These are phyloP conservation scores for Carpinus viminea DNA, from an alignment of 306 rosid genomes.

Conservation along the genomic window DNA sequence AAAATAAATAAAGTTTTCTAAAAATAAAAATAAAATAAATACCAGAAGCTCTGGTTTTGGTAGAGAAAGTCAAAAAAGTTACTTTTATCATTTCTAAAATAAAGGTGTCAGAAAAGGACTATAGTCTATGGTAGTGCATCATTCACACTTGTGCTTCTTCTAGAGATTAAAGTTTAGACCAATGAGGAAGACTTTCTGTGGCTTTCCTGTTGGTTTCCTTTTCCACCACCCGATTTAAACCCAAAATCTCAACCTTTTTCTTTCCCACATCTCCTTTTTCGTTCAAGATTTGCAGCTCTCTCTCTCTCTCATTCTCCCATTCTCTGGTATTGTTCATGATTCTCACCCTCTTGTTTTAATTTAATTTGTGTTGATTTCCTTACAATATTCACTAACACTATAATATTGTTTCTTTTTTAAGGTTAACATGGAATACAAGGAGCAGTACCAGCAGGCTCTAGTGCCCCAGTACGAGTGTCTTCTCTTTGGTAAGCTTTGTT, in stretches of 20 bases:
- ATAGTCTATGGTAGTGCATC: too few relatives aligned
- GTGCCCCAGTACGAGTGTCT: slow-evolving; percentile 31
- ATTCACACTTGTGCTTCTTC: neutral
- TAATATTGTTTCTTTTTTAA: neutral
- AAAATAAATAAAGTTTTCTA: too few relatives aligned
- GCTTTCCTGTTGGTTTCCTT: neutral
- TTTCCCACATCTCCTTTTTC: neutral
- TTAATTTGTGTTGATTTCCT: neutral
- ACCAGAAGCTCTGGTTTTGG: too few relatives aligned
- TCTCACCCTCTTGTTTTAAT: neutral
- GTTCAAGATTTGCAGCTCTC: neutral
- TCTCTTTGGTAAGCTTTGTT: slow-evolving; percentile 25
- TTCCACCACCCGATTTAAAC: neutral
- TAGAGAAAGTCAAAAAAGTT: too few relatives aligned
- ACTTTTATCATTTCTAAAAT: too few relatives aligned
- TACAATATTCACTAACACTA: neutral
- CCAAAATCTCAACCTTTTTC: neutral
- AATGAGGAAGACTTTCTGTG: neutral
- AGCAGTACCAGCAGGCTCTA: slow-evolving; percentile 9
- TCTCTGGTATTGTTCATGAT: neutral
- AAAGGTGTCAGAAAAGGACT: too few relatives aligned
- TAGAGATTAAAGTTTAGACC: neutral
- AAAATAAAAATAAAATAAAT: too few relatives aligned
- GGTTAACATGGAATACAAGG: slow-evolving; percentile 17
- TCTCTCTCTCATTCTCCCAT: neutral